Conservation (phyloP, 768 basidiomycete species). For the Boletales sp. region DNA sequence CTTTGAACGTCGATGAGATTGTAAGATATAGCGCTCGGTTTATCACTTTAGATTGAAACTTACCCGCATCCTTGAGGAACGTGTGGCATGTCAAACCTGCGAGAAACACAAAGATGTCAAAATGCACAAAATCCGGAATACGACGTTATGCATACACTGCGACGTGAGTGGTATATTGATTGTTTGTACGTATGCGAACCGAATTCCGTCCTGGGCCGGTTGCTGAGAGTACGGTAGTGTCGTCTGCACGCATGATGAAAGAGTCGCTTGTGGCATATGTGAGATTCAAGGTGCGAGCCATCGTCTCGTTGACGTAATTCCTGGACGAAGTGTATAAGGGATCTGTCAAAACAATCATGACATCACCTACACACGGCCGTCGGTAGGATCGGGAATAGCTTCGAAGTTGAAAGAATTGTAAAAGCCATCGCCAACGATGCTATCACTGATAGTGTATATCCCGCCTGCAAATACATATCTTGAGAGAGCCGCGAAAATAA, state of each 20-base stretch:
- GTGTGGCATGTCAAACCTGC: conserved; percentile 32
- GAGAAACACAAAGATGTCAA: background rate
- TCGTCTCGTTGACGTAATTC: conserved; percentile 32
- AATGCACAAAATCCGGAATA: background rate
- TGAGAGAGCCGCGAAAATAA: conserved; percentile 13
- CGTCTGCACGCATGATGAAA: conserved; percentile 37
- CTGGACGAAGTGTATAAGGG: conserved; percentile 9
- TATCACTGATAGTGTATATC: conserved; percentile 26
- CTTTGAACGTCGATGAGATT: conserved; percentile 11
- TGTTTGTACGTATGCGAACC: conserved; percentile 30
- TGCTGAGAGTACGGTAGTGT: conserved; percentile 27
- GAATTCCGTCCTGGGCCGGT: conserved; percentile 34
- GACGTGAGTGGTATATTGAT: conserved; percentile 33
- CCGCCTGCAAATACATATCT: conserved; percentile 16
- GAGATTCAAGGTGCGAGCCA: conserved; percentile 26
- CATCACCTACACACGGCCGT: conserved; percentile 32
- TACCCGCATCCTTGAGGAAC: conserved; percentile 37
- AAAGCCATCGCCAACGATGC: conserved; percentile 29
- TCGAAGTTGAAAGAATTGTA: conserved; percentile 30
- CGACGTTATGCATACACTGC: conserved; percentile 23
- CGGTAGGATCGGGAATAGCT: conserved; percentile 34
- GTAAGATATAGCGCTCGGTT: too few species aligned
- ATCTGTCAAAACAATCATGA: background rate
- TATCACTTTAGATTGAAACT: conserved; percentile 4
- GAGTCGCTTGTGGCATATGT: conserved; percentile 24